Percentiles rank a stretch among this genome's conserved stretches.
These are phyloP conservation scores for Hypocreales sp. DNA, from an alignment of 2,329 filamentous ascomycete genomes.

Conservation along the genomic window DNA sequence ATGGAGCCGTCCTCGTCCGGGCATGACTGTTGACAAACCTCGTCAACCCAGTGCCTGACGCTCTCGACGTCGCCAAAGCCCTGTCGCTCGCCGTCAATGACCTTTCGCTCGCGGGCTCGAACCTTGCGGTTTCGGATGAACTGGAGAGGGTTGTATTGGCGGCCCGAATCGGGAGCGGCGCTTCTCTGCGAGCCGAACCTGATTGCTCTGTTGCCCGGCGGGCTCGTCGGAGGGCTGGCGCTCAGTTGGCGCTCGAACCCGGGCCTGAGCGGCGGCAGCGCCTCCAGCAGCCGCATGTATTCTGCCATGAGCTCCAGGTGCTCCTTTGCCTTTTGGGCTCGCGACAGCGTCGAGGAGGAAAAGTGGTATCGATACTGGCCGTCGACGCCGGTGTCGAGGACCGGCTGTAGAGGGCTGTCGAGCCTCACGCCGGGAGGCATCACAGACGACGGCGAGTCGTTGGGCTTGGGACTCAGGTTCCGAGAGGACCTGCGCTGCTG, in stretches of 20 bases:
- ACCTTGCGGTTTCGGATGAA: conserved; percentile 83
- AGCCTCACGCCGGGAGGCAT: conserved; percentile 23
- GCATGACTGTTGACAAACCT: conserved; percentile 26
- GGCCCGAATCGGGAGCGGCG: conserved; percentile 32
- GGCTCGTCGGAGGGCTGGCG: conserved; percentile 25
- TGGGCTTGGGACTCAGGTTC: conserved; percentile 42
- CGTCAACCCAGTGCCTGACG: conserved; percentile 65
- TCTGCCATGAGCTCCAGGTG: conserved; percentile 77
- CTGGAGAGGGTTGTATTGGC: conserved; percentile 81
- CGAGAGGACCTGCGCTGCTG: conserved; percentile 51
- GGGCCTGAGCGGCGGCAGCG: conserved; percentile 56
- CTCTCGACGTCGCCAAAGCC: conserved; percentile 61
- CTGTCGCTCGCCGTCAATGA: conserved; percentile 57
- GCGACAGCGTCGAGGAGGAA: conserved; percentile 63
- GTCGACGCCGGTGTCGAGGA: conserved; percentile 28
- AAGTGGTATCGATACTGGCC: conserved; percentile 46
- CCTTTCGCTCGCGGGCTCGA: conserved; percentile 59
- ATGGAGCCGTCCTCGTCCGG: conserved; percentile 8
- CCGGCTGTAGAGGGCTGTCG: conserved; percentile 28
- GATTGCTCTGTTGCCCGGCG: conserved; percentile 16
- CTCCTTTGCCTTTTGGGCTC: conserved; percentile 71
- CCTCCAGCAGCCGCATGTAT: conserved; percentile 65
- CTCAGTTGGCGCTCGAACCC: conserved; percentile 20
- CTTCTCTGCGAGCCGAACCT: conserved; percentile 11
- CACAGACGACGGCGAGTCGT: conserved; percentile 23